Base-by-base conservation (phyloP, 2,329 filamentous ascomycete genomes). In the Emergomyces orientalis region DNA sequence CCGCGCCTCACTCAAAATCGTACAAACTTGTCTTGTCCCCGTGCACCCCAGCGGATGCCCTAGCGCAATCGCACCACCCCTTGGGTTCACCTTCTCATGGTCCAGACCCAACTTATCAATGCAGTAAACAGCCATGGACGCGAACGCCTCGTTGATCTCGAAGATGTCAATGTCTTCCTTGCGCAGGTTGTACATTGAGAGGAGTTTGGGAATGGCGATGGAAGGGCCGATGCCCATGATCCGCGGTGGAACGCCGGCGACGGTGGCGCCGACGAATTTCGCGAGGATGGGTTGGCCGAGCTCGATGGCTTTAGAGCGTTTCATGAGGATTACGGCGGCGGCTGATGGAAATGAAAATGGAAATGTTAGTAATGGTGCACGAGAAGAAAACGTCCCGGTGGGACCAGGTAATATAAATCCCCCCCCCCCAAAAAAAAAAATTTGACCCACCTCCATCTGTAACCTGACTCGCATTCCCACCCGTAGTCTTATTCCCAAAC, bases 101-200 rank as follows among this genome's bases (percentile, higher is more conserved):
- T 87, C 83, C 75, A 86, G 62, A 71, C 84, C 71, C 11, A 81
- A 71, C 76, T 93, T 85, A 71, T 91, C 82, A 62, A 89, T 79
- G 78, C 91, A 96, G 84, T 97, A 97, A 37, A 97, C 92, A 1
- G 91, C 92, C 94, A 97, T 97, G 60, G 89, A 94, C 27, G 92
- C 93, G 72, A 99, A 99, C 1, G 94, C 94, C 83, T 99, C 94
- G 80, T 99, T 99, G 73, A 99, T 79, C 83, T 97, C 94, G 69
- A 93, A 82, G 43, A 97, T 83, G 72, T 99, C 94, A 65, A 94
- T 84, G 70, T 97, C 94, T 64, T 88, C 84, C 61, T 96, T 80
- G 30, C 82, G 84, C 65, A 99, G 78, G 77, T 88, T 86, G 82
- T 88, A 86, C 79, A 94, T 88, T 72, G 78, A 78, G 55, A 99